Base-by-base conservation (phyloP, 768 basidiomycete genomes). In the Tulasnella sp. region DNA sequence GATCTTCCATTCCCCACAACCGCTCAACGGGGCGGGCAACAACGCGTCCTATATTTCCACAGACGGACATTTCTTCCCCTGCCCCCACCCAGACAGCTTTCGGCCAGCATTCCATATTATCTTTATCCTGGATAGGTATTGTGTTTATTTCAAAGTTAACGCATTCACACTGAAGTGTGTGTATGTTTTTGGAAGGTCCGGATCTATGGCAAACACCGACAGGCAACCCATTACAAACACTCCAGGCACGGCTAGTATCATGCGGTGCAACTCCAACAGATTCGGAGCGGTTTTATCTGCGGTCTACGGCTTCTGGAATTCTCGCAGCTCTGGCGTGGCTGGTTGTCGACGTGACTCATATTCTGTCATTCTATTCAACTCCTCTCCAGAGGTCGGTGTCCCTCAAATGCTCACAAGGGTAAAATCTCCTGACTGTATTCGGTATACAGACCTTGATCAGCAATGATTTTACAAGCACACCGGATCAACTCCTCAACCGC, bases 281-380 rank as follows among this genome's bases (percentile, higher is more conserved):
- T 73, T 82, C n/a, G 82, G 82, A 0, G 80, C 82, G 0, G 83
- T 82, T 0, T 77, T 77, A 41, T 79, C 80, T 0, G 76, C 82
- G 1, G 63, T 83, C 8, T 67, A 80, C 55, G 70, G 71, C n/a
- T 84, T 84, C 66, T 84, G 82, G 82, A 63, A 68, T n/a, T 75
- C 83, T 0, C 75, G 83, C 3, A 70, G 74, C 13, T 47, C 60
- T 34, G 67, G 51, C 3, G 60, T 44, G 27, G 56, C 65, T 4
- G 68, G 69, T 48, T 67, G 53, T 5, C 74, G 78, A 29, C 70
- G 74, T 32, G 83, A 83, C 61, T 72, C 82, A 1, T 84, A 84
- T 61, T 81, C 78, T 5, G 72, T 84, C 49, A 58, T 81, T 21
- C 63, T 80, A n/a, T 83, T 83, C 61, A 63, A 77, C 43, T 32